phyloP scores from a whole-genome alignment of 2,329 filamentous ascomycete species.

The Cordyceps militaris region DNA sequence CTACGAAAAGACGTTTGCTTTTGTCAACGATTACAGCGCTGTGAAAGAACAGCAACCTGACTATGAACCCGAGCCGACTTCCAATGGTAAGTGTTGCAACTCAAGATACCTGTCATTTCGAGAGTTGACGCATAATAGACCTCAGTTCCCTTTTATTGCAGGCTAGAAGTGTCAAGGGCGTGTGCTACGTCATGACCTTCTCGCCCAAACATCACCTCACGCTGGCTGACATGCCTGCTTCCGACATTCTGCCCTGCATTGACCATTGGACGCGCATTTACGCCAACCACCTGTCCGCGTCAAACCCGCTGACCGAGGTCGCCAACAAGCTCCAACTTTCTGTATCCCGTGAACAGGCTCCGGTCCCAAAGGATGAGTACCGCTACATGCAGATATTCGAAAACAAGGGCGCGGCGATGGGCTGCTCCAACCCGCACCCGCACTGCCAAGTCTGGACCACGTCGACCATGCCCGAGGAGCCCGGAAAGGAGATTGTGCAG shows the following conservation, averaged over 20 bases:
- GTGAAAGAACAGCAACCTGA: conserved; percentile 88
- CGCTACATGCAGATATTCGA: conserved; percentile 99
- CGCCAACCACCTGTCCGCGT: conserved; percentile 66
- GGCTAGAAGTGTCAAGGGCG: conserved; percentile 82
- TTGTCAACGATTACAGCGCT: conserved; percentile 95
- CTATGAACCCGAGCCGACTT: conserved; percentile 47
- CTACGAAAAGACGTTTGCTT: conserved; percentile 83
- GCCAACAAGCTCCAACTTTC: conserved; percentile 35
- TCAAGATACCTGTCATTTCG: neutral
- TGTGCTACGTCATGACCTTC: conserved; percentile 96
- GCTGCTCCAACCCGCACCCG: conserved; percentile 95
- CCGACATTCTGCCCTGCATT: conserved; percentile 74
- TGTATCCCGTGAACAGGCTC: conserved; percentile 29
- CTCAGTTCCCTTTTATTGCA: conserved; percentile 69
- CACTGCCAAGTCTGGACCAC: conserved; percentile 97
- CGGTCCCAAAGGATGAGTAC: conserved; percentile 63
- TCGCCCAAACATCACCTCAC: conserved; percentile 86
- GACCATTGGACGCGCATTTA: conserved; percentile 92
- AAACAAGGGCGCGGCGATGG: conserved; percentile 97
- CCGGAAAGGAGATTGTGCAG: conserved; percentile 68
- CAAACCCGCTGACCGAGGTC: conserved; percentile 51
- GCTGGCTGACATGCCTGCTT: conserved; percentile 75
- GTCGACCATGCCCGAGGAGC: conserved; percentile 84
- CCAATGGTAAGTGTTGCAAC: conserved; percentile 25
- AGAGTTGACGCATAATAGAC: conserved; percentile 38